Percentiles rank a stretch among this genome's conserved stretches.
These are phyloP conservation scores for Aspergillus candidus DNA, from an alignment of 2,329 filamentous ascomycete species.

Conservation along the genomic window DNA sequence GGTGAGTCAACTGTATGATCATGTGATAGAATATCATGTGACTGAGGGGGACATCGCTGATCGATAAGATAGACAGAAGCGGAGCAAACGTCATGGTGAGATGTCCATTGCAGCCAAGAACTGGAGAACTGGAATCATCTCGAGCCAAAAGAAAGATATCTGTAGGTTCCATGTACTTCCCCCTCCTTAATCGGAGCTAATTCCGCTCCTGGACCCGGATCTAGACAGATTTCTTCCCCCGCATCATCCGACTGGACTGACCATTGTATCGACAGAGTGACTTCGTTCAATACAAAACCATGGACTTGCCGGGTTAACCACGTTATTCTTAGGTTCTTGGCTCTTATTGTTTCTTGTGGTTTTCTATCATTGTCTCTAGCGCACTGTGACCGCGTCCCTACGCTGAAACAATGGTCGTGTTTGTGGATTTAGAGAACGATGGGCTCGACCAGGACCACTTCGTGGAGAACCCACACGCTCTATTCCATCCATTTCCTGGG, in stretches of 20 bases:
- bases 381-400: neutral
- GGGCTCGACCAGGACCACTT: constrained; percentile 23
- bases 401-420: constrained; percentile 41
- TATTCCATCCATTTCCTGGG: constrained; percentile 13
- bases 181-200: no score
- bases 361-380: neutral
- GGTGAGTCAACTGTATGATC: no score
- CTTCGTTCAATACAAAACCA: neutral
- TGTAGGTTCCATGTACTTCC: no score
- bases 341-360: neutral
- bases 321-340: neutral
- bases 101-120: no score
- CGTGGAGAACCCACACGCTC: constrained; percentile 9
- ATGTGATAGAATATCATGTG: no score
- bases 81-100: no score
- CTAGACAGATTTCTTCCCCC: constrained; percentile 17
- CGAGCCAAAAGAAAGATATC: no score
- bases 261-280: neutral
- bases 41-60: no score
- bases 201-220: no score
- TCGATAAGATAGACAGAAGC: no score
- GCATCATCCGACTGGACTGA: constrained; percentile 22
- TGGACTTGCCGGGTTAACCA: neutral
- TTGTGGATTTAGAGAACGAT: constrained; percentile 42
- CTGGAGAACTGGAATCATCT: no score